These are phyloP conservation scores for Rhododendron mucronatum DNA, from an alignment of 148 eudicot species.

Conservation along the genomic window DNA sequence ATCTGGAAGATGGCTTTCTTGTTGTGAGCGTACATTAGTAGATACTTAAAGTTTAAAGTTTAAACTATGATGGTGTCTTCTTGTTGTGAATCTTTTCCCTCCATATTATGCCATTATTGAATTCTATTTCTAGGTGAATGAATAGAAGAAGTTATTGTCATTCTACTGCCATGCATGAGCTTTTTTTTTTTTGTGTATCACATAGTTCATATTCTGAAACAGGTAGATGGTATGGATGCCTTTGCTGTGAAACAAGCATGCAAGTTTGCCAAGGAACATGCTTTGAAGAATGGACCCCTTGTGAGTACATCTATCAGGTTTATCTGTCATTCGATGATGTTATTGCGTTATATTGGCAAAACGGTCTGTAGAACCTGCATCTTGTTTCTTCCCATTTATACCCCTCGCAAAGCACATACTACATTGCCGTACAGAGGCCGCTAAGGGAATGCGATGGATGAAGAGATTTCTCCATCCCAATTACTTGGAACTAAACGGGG, in stretches of 20 bases:
- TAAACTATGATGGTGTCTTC: neutral
- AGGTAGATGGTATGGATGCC: constrained; percentile 99
- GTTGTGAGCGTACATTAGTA: constrained; percentile 40
- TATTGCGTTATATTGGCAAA: neutral
- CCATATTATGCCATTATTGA: constrained; percentile 5
- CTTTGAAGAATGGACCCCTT: constrained; percentile 92
- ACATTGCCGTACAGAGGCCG: neutral
- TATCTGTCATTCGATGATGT: neutral
- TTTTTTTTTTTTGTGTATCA: neutral
- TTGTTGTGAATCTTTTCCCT: neutral
- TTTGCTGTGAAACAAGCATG: constrained; percentile 97
- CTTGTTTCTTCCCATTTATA: constrained; percentile 5
- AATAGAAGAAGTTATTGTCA: neutral
- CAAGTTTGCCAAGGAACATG: constrained; percentile 89
- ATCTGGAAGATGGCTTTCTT: constrained; percentile 19
- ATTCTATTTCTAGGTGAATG: neutral
- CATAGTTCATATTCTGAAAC: constrained; percentile 8
- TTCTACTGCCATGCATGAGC: neutral
- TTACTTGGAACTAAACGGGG: neutral
- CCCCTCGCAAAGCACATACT: neutral
- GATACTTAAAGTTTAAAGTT: neutral
- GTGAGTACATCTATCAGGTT: constrained; percentile 42
- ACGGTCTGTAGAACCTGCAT: neutral
- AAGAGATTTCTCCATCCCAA: neutral
- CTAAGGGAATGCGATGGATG: neutral